Base-by-base conservation (phyloP, 1,284 basidiomycete species). In the Marasmius sp. region DNA sequence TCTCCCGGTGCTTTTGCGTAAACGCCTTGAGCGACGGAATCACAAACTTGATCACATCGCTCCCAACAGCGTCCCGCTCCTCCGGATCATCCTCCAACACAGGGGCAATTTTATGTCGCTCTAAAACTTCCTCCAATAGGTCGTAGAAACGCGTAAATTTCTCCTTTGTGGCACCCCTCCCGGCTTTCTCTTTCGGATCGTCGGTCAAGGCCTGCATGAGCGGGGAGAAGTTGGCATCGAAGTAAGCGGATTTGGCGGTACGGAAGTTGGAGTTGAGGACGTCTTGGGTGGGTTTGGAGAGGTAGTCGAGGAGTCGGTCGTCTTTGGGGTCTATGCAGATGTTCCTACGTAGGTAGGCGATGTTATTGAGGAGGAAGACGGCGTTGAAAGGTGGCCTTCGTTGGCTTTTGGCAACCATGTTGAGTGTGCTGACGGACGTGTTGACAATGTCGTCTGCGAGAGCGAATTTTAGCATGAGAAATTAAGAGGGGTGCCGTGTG, bases 111-210 rank as follows among this genome's bases (percentile, higher is more conserved):
- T 81, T 79, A 72, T 93, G 92, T 51, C 90, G 74, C 70, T 93
- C 91, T 51, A 85, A 77, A 14, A 91, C 81, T 68, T 93, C 91
- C 51, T 93, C 91, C 61, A 93, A 74, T 37, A 90, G 70, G 66
- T 92, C 89, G 66, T 87, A 93, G 74, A 93, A 93, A 58, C 86
- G 76, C 43, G 85, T 91, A 70, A 91, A 90, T 73, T 88, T 91
- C 75, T 93, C 92, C 75, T 93, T 93, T 39, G 84, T 84, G 8
- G 83, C 85, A 1, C 82, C 80, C 71, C 85, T 87, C 6, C 79
- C 80, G 2, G 73, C 71, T 65, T 85, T 85, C 61, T 86, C 87
- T 63, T 84, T 85, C 18, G 83, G 77, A 66, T 89, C 88, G 58
- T 93, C 91, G 34, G 82, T 81, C 58, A 93, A 77, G 3, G 85